These are phyloP conservation scores for Apiotrichum montevideense DNA, from an alignment of 1,284 basidiomycete species.

Conservation along the genomic window DNA sequence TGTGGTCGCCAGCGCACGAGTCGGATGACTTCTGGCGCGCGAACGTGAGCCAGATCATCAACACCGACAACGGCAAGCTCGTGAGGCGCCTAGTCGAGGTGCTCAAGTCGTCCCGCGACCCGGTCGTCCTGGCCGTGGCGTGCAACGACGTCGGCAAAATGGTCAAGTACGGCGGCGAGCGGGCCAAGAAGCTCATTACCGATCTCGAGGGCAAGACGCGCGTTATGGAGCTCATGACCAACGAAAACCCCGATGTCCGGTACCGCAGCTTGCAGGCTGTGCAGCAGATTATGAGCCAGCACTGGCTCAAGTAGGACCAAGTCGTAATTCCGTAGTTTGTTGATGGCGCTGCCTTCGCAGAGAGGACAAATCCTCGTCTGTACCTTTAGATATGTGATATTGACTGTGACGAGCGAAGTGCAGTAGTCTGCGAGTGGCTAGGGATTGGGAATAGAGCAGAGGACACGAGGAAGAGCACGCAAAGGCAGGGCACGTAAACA, in stretches of 20 bases:
- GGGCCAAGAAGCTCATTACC: slow-evolving; percentile 79
- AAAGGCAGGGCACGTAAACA: no score
- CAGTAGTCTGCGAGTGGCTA: no score
- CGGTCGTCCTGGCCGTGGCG: slow-evolving; percentile 76
- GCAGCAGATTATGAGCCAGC: slow-evolving; percentile 44
- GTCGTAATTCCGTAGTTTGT: no score
- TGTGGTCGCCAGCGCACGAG: slow-evolving; percentile 92
- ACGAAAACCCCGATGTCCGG: slow-evolving; percentile 78
- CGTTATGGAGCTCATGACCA: slow-evolving; percentile 92
- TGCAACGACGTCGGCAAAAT: slow-evolving; percentile 90
- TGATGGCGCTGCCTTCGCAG: neutral
- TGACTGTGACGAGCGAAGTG: no score
- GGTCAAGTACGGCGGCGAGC: slow-evolving; percentile 74
- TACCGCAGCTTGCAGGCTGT: slow-evolving; percentile 72
- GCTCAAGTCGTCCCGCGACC: slow-evolving; percentile 63
- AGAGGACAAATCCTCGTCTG: neutral
- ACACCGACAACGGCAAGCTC: slow-evolving; percentile 71
- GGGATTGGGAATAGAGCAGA: no score
- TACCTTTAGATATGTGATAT: slow-evolving; percentile 2
- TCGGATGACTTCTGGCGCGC: slow-evolving; percentile 97
- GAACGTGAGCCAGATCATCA: slow-evolving; percentile 80
- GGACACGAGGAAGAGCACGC: no score
- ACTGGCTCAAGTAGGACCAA: slow-evolving; percentile 13
- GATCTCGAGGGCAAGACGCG: slow-evolving; percentile 80
- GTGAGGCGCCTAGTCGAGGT: slow-evolving; percentile 73